phyloP scores from a whole-genome alignment of 805 yeast species.

The Zygoascus bituminiphila region DNA sequence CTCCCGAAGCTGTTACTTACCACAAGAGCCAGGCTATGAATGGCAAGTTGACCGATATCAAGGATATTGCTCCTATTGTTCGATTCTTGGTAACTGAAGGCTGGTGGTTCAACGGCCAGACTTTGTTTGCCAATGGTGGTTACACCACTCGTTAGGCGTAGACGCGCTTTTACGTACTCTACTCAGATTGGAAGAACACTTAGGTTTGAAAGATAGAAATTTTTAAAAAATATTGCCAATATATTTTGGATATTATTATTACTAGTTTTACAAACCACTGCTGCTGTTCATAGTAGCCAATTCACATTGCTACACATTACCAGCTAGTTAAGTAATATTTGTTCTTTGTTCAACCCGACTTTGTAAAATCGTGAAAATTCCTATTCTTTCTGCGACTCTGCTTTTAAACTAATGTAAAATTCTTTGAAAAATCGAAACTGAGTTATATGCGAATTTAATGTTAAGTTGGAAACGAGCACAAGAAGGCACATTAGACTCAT shows the following conservation, averaged over 20 bases:
- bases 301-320: too few relatives aligned
- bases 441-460: background rate
- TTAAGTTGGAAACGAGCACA: background rate
- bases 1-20: constrained; percentile 42
- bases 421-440: too few relatives aligned
- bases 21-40: constrained; percentile 45
- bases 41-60: constrained; percentile 46
- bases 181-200: background rate
- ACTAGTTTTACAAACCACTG: too few relatives aligned
- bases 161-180: background rate
- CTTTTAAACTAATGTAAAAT: too few relatives aligned
- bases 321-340: too few relatives aligned
- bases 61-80: constrained; percentile 57
- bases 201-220: too few relatives aligned
- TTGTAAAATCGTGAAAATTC: too few relatives aligned
- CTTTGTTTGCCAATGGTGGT: constrained; percentile 56
- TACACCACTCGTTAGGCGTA: constrained; percentile 51
- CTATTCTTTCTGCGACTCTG: too few relatives aligned
- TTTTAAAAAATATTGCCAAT: too few relatives aligned
- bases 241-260: too few relatives aligned
- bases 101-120: constrained; percentile 64
- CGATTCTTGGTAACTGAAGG: constrained; percentile 56
- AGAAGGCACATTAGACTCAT: background rate
- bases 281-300: too few relatives aligned
- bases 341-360: too few relatives aligned